A percentile compares a stretch with the other conserved stretches of the same genome.
Evolutionary conservation across 371 early-diverging fungal genomes (phyloP).

Genomic region (Mucor racemosus): DNA sequence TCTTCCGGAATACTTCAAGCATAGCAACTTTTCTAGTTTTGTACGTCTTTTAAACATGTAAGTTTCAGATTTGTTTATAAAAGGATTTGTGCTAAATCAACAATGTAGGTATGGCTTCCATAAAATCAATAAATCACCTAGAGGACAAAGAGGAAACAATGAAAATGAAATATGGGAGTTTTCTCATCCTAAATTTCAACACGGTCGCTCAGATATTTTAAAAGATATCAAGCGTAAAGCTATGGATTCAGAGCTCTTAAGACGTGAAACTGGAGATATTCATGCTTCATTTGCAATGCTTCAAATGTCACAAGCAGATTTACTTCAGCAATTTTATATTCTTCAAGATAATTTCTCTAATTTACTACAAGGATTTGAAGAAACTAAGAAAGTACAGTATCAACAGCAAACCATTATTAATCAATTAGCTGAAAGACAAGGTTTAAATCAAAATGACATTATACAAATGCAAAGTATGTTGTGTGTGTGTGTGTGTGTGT

Average conservation of each 20-base stretch:
- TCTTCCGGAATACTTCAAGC: constrained; percentile 80
- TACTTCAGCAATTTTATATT: constrained; percentile 65
- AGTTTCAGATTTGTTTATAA: background rate
- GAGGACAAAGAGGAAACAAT: constrained; percentile 64
- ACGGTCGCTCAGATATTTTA: constrained; percentile 50
- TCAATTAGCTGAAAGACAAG: constrained; percentile 27
- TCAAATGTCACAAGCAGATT: constrained; percentile 68
- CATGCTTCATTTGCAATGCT: constrained; percentile 68
- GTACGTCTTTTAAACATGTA: constrained; percentile 74
- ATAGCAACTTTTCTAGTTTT: constrained; percentile 44
- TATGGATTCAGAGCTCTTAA: constrained; percentile 72
- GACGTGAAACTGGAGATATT: constrained; percentile 73
- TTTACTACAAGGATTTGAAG: constrained; percentile 67
- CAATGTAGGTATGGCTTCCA: constrained; percentile 58
- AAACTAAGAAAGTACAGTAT: constrained; percentile 59
- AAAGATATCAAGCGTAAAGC: constrained; percentile 58
- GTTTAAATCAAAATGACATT: constrained; percentile 14
- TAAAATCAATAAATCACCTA: constrained; percentile 68
- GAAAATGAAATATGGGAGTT: constrained; percentile 69
- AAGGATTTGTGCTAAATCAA: background rate
- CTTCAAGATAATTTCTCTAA: constrained; percentile 67
- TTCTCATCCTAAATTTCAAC: constrained; percentile 48
- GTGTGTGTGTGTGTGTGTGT: too few relatives aligned
- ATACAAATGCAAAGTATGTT: constrained; percentile 8
- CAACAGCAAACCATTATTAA: constrained; percentile 59